Conservation (phyloP, 371 early-diverging fungal species). For the Vairimorpha apis region DNA sequence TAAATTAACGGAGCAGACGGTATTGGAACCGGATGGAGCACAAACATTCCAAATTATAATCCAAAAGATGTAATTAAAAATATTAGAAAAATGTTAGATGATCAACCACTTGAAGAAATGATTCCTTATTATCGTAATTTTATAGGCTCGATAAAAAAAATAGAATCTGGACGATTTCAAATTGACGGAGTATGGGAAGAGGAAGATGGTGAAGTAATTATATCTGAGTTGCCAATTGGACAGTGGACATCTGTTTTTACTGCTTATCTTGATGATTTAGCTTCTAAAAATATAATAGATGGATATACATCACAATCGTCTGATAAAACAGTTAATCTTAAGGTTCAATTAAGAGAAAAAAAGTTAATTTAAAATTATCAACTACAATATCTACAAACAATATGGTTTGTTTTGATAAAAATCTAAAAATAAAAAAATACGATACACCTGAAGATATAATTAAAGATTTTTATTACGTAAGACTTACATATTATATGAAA, state of each 20-base stretch:
- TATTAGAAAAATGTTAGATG: constrained; percentile 73
- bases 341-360: constrained; percentile 66
- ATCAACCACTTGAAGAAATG: constrained; percentile 71
- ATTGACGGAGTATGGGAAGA: constrained; percentile 70
- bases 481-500: constrained; percentile 75
- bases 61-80: constrained; percentile 86
- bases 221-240: constrained; percentile 87
- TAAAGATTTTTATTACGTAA: constrained; percentile 78
- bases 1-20: constrained; percentile 93
- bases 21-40: constrained; percentile 86
- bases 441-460: constrained; percentile 72
- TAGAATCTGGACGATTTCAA: constrained; percentile 67
- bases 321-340: constrained; percentile 71
- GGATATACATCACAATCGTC: constrained; percentile 64
- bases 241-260: constrained; percentile 89
- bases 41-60: constrained; percentile 71
- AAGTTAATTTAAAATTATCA: constrained; percentile 75
- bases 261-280: constrained; percentile 71
- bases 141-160: constrained; percentile 64
- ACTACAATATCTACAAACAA: constrained; percentile 72
- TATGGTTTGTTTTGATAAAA: constrained; percentile 88
- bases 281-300: constrained; percentile 67
- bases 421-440: constrained; percentile 81
- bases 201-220: constrained; percentile 69
- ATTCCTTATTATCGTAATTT: constrained; percentile 92